Percentiles rank a stretch among this genome's conserved stretches.
Evolutionary conservation across 441 rosid species (phyloP).

Genomic region (Arabidopsis hybrid): DNA sequence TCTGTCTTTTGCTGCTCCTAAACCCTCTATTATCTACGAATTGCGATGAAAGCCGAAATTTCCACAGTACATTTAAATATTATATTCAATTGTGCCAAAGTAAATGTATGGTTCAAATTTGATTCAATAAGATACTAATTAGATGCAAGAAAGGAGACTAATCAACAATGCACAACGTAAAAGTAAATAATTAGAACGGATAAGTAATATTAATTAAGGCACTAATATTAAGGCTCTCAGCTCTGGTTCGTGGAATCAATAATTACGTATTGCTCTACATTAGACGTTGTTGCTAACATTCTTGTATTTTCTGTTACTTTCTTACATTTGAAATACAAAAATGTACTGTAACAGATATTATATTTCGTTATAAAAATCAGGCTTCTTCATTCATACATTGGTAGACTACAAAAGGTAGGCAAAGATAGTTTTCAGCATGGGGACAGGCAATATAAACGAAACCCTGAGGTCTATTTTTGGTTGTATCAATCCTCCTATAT

Average conservation of each 20-base stretch:
- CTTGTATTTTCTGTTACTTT: not conserved
- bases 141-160: not conserved
- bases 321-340: not conserved
- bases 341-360: not conserved
- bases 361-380: not conserved
- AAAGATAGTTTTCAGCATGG: conserved; percentile 20
- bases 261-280: not conserved
- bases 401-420: conserved; percentile 15
- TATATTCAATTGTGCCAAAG: not conserved
- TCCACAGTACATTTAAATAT: not conserved
- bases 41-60: conserved; percentile 3
- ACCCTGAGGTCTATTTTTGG: conserved; percentile 10
- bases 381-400: not conserved
- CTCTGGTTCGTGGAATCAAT: not conserved
- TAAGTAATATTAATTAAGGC: not conserved
- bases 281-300: not conserved
- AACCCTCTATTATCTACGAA: not conserved
- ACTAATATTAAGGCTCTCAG: not conserved
- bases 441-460: conserved; percentile 1
- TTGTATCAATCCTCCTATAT: conserved; percentile 18
- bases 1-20: not conserved
- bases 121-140: not conserved
- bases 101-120: not conserved
- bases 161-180: not conserved
- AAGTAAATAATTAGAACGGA: not conserved